Evolutionary conservation across 768 basidiomycete genomes (phyloP).

Genomic region (Lactarius sanguifluus): DNA sequence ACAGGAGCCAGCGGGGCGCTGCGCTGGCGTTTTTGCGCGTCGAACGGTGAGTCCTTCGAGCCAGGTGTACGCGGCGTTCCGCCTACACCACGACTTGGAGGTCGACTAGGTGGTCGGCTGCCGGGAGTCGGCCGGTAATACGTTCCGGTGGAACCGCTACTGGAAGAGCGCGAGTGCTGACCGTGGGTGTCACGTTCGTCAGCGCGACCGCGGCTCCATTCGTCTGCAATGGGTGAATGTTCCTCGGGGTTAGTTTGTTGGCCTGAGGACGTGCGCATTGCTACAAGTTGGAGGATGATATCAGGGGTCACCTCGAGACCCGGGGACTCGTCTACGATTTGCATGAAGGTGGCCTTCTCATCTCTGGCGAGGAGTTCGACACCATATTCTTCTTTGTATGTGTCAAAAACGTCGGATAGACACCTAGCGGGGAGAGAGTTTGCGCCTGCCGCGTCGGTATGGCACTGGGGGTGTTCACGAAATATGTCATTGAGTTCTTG

Average conservation of each 20-base stretch:
- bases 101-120: slow-evolving; percentile 45
- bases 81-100: slow-evolving; percentile 50
- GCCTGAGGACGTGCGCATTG: slow-evolving; percentile 36
- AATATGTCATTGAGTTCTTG: slow-evolving; percentile 68
- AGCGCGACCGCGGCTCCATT: slow-evolving; percentile 44
- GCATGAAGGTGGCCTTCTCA: slow-evolving; percentile 61
- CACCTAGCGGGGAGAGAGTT: slow-evolving; percentile 67
- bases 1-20: slow-evolving; percentile 57
- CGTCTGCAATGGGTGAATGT: slow-evolving; percentile 29
- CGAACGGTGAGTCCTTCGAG: slow-evolving; percentile 58
- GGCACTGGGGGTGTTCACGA: slow-evolving; percentile 58
- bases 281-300: slow-evolving; percentile 61
- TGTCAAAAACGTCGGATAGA: slow-evolving; percentile 67
- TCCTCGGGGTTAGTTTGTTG: slow-evolving; percentile 25
- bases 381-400: slow-evolving; percentile 59
- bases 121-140: slow-evolving; percentile 35
- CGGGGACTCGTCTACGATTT: slow-evolving; percentile 56
- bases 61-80: slow-evolving; percentile 55
- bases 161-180: slow-evolving; percentile 53
- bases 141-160: slow-evolving; percentile 50
- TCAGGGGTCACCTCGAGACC: slow-evolving; percentile 69
- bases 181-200: slow-evolving; percentile 35
- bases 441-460: slow-evolving; percentile 56
- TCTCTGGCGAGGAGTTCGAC: slow-evolving; percentile 63
- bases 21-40: slow-evolving; percentile 66